These are phyloP conservation scores for Akanthomyces dipterigenus DNA, from an alignment of 2,329 filamentous ascomycete species.

Conservation along the genomic window DNA sequence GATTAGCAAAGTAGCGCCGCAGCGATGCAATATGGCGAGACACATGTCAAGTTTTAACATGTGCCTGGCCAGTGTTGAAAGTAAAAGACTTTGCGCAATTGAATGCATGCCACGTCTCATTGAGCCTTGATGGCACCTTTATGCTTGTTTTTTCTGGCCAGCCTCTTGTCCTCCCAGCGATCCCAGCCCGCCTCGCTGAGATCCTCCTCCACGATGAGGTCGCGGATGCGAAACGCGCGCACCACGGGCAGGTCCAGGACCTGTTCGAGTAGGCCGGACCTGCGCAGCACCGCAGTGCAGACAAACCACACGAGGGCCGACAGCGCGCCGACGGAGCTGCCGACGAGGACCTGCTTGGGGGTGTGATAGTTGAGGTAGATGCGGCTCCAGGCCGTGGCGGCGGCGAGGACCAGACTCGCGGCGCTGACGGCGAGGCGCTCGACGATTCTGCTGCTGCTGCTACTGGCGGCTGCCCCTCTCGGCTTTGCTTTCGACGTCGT, in stretches of 20 bases:
- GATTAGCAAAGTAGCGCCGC: background rate
- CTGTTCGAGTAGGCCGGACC: conserved; percentile 65
- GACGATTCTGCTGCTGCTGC: conserved; percentile 43
- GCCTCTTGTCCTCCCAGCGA: conserved; percentile 64
- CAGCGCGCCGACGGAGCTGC: conserved; percentile 60
- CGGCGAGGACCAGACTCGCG: conserved; percentile 55
- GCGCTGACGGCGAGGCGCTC: conserved; percentile 44
- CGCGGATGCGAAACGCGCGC: conserved; percentile 65
- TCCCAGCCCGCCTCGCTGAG: conserved; percentile 89
- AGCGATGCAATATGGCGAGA: background rate
- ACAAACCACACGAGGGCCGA: conserved; percentile 76
- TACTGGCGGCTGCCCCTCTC: background rate
- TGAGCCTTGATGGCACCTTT: conserved; percentile 23
- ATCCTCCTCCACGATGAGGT: conserved; percentile 83
- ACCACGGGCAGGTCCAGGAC: conserved; percentile 58
- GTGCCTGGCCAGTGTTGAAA: background rate
- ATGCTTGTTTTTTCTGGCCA: conserved; percentile 21
- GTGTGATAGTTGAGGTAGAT: conserved; percentile 95
- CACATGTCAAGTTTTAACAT: background rate
- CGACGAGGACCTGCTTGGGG: conserved; percentile 76
- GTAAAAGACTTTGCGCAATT: background rate
- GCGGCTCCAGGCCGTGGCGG: conserved; percentile 69
- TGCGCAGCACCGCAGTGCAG: conserved; percentile 59
- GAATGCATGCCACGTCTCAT: background rate
- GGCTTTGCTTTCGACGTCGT: background rate